These are phyloP conservation scores for Trametes cinnabarina DNA, from an alignment of 768 basidiomycete species.

Conservation along the genomic window DNA sequence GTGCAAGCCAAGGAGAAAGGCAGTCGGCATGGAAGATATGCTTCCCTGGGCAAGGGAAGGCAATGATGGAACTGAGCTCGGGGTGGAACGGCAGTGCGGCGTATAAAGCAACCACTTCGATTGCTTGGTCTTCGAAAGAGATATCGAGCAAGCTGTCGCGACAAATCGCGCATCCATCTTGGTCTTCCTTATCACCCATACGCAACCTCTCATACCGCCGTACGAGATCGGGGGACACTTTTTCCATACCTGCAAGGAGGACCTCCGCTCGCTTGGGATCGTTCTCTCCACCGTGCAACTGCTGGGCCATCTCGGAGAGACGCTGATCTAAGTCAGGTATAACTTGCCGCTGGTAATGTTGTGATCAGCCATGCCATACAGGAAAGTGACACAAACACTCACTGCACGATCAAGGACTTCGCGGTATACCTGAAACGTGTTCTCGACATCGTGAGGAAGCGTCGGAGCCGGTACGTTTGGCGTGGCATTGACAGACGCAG, in stretches of 20 bases:
- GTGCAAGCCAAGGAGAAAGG: conserved; percentile 78
- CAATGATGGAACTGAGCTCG: conserved; percentile 45
- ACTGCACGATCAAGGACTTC: no score
- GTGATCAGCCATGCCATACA: no score
- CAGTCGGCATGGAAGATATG: conserved; percentile 80
- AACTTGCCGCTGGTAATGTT: no score
- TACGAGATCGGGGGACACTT: conserved; percentile 62
- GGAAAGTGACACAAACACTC: no score
- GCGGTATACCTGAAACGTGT: no score
- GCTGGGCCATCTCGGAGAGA: neutral
- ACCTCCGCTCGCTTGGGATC: conserved; percentile 65
- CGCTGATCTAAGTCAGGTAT: no score
- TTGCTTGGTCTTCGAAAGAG: conserved; percentile 31
- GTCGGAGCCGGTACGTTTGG: no score
- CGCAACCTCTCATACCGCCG: conserved; percentile 28
- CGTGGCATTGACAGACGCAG: no score
- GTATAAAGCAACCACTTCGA: neutral
- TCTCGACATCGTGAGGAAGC: no score
- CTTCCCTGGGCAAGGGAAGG: conserved; percentile 63
- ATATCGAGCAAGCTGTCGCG: conserved; percentile 63
- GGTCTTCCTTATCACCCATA: conserved; percentile 30
- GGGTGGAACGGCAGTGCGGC: conserved; percentile 22
- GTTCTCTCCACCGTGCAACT: conserved; percentile 25
- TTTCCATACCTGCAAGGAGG: conserved; percentile 61
- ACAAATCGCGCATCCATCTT: conserved; percentile 67